Evolutionary conservation across 2,329 filamentous ascomycete species (phyloP), one percentile per base, ranked within the genome.

Genomic region (Diaporthe citri): DNA sequence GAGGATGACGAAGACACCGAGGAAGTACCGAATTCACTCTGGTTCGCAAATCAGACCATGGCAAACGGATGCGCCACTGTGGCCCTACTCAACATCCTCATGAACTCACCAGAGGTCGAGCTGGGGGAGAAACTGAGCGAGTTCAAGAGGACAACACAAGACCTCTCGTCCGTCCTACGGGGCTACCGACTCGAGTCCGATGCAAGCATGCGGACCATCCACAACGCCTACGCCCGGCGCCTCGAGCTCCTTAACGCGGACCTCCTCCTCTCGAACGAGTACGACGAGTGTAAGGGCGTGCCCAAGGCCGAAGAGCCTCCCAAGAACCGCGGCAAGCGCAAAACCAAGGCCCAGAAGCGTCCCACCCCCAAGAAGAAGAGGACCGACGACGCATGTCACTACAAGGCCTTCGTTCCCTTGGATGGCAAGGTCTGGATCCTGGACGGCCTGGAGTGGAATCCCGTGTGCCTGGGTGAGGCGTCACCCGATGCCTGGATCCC

Each of bases 21-120:
- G 85, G 80, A 87, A 73, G 86, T 89, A 76, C 86, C 85, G 59
- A 85, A 90, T 4, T 86, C 91, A 41, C 87, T 98, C 25, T 99
- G 97, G 96, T 98, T 98, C 82, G 95, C 96, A 39, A 98, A 98
- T 80, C 96, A 96, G 93, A 95, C 94, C 1, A 93, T 92, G 0
- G 89, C 90, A 73, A 97, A 97, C 83, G 93, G 95, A 36, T 99
- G 97, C 84, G 97, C 95, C 28, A 97, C 95, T n/a, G 91, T 98
- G 60, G 95, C 97, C 4, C 87, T 98, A 78, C 89, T 98, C 79
- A 98, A 98, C 80, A 97, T 98, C 76, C 86, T 98, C 80, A 97
- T 98, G 90, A 98, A 98, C 81, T 88, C 92, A 34, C 86, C 90
- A 0, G 87, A 86, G 0, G 83, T 95, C 4, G 85, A 91, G 15